Evolutionary conservation across 2,329 filamentous ascomycete species (phyloP).

Genomic region (Paracorniculantispora psalliotae): DNA sequence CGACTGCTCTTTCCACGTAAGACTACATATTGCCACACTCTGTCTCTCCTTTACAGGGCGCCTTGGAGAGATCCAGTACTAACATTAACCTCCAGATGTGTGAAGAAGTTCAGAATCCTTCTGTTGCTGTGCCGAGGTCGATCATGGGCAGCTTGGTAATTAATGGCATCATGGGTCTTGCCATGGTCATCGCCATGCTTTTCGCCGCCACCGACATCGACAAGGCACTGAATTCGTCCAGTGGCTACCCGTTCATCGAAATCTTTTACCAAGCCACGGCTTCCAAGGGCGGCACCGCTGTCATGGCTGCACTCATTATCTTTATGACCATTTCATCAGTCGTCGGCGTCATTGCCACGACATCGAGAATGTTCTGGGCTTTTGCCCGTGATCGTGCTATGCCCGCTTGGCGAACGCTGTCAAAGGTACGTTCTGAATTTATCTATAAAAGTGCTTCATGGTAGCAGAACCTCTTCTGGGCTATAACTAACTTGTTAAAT

Average conservation of each 20-base stretch:
- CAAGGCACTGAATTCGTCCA: constrained; percentile 37
- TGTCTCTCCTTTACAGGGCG: too few relatives aligned
- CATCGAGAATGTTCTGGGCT: constrained; percentile 53
- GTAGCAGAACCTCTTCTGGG: too few relatives aligned
- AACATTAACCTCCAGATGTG: constrained; percentile 30
- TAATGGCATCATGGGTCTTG: constrained; percentile 49
- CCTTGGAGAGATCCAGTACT: too few relatives aligned
- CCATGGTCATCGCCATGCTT: constrained; percentile 51
- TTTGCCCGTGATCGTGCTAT: constrained; percentile 36
- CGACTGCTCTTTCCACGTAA: constrained; percentile 12
- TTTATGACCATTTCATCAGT: constrained; percentile 44
- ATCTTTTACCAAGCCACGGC: constrained; percentile 49
- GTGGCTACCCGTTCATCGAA: constrained; percentile 54
- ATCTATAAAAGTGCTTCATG: too few relatives aligned
- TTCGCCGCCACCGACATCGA: constrained; percentile 49
- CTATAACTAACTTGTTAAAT: not conserved
- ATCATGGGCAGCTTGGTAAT: constrained; percentile 45
- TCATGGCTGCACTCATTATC: constrained; percentile 46
- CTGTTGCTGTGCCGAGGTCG: constrained; percentile 44
- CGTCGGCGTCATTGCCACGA: constrained; percentile 51
- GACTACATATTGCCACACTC: not conserved
- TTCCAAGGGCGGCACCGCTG: constrained; percentile 41
- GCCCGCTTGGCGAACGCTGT: constrained; percentile 26
- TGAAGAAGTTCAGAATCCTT: constrained; percentile 44
- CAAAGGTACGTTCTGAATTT: constrained; percentile 18